These are phyloP conservation scores for Magnusiomyces fungicola DNA, from an alignment of 1,139 yeast genomes.

Conservation along the genomic window DNA sequence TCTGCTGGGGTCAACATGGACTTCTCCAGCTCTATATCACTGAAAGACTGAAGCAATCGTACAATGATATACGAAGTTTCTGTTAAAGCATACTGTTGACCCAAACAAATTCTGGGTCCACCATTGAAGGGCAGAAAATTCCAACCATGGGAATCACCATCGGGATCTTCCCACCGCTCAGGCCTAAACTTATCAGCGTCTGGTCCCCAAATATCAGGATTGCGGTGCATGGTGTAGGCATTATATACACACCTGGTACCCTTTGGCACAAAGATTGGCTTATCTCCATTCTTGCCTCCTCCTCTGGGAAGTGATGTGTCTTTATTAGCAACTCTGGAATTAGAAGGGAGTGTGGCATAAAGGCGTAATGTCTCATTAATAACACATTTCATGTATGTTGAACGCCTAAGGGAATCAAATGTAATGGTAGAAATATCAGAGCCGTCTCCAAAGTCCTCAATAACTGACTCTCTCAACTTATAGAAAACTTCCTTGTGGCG, in stretches of 20 bases:
- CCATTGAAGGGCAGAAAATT: conserved; percentile 43
- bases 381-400: conserved; percentile 23
- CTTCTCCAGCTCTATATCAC: conserved; percentile 10
- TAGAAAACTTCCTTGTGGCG: conserved; percentile 36
- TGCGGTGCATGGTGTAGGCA: conserved; percentile 43
- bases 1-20: not conserved
- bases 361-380: conserved; percentile 26
- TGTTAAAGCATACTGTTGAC: conserved; percentile 53
- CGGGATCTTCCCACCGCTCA: conserved; percentile 41
- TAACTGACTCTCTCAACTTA: conserved; percentile 36
- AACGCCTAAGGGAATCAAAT: conserved; percentile 43
- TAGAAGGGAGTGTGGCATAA: conserved; percentile 26
- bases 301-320: conserved; percentile 43
- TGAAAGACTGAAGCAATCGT: conserved; percentile 37
- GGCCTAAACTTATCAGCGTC: conserved; percentile 45
- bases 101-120: conserved; percentile 53
- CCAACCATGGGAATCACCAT: conserved; percentile 24
- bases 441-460: conserved; percentile 15
- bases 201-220: conserved; percentile 40
- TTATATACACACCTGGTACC: conserved; percentile 42
- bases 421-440: conserved; percentile 21
- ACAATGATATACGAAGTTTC: conserved; percentile 45
- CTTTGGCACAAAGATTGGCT: conserved; percentile 42
- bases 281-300: conserved; percentile 39
- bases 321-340: conserved; percentile 22